Base-by-base conservation (phyloP, 805 yeast species). In the Kurtzmaniella fragi region DNA sequence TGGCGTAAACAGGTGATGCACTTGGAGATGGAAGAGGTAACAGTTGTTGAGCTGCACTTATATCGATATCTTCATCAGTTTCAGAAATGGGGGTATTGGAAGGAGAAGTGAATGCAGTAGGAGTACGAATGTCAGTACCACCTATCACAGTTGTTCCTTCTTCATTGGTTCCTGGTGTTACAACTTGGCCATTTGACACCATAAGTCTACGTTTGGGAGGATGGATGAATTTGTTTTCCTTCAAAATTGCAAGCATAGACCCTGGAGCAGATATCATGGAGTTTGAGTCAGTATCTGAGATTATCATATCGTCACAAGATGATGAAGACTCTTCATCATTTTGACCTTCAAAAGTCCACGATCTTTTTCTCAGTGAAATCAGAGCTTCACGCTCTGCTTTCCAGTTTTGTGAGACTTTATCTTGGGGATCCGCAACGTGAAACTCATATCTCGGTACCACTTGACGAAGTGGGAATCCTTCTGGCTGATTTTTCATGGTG, bases 1-100 rank as follows among this genome's bases (percentile, higher is more conserved):
- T 17, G 58, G 48, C 5, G 61, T 43, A 34, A 3, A 63, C 64
- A 1, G 82, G 82, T 1, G 80, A 76, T 1, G 83, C 83, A 47
- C 81, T 77, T 0, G 86, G 87, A 8, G 84, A 80, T 0, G 86
- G 87, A 15, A 80, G 62, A 0, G 85, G 84, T n/a, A 77, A 57
- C 42, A 73, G 80, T 34, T 71, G 67, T 16, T 54, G 57, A 32
- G 48, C 54, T 32, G 27, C 27, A 23, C 16, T 25, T 48, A 25
- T 17, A 13, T 34, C 31, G 14, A 11, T 10, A 14, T 33, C 36
- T 23, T 63, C 71, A 34, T 65, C 71, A 16, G 55, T 41, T 34
- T 62, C 69, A 6, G 67, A 59, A 5, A 61, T 53, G 0, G 70
- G 69, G 12, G 70, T 58, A 33, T 54, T 59, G 0, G 66, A 43